Percentiles rank a stretch among this genome's conserved stretches.
These are phyloP conservation scores for Oryza punctata DNA, from an alignment of 176 grass and related monocot genomes.

Conservation along the genomic window DNA sequence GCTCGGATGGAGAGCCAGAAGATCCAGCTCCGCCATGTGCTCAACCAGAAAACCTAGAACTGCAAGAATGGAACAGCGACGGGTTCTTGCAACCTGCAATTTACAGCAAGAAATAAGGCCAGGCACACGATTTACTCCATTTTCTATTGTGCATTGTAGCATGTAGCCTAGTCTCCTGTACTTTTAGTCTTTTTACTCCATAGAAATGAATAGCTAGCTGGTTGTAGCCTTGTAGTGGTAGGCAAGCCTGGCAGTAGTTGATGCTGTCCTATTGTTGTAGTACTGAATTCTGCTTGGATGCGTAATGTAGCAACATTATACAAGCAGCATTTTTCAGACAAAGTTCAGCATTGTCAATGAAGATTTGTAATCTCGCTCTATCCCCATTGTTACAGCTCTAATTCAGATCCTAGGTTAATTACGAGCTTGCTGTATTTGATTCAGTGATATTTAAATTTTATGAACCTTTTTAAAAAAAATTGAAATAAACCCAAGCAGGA, in stretches of 20 bases:
- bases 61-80: not conserved
- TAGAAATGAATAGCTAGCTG: constrained; percentile 39
- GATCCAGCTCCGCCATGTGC: constrained; percentile 75
- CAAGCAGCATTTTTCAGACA: constrained; percentile 27
- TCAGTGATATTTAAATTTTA: no score
- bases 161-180: constrained; percentile 39
- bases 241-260: constrained; percentile 32
- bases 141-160: constrained; percentile 32
- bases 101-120: constrained; percentile 36
- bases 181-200: not conserved
- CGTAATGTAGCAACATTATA: constrained; percentile 17
- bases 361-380: not conserved
- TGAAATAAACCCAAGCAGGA: no score
- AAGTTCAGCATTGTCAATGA: not conserved
- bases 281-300: not conserved
- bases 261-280: constrained; percentile 13
- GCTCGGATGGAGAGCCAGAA: constrained; percentile 87
- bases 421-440: not conserved
- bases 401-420: not conserved
- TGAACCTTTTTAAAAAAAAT: no score
- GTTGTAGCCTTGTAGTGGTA: constrained; percentile 21
- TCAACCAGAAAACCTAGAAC: constrained; percentile 75
- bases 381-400: not conserved
- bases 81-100: not conserved
- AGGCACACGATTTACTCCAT: constrained; percentile 37